phyloP scores from a whole-genome alignment of 148 eudicot species.

The Rhododendron ovatum region DNA sequence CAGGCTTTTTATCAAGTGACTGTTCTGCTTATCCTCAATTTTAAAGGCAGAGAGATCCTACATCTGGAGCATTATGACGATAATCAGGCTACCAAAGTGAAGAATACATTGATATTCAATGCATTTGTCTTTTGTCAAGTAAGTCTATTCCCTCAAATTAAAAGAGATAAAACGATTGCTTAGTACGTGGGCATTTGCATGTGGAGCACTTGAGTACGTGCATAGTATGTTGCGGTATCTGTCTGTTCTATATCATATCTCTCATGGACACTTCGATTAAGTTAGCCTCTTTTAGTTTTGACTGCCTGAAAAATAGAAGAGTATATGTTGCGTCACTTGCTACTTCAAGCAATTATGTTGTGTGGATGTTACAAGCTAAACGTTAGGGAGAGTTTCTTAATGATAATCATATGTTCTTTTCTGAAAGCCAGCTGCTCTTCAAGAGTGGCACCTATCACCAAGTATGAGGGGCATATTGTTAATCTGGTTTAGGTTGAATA shows the following conservation, averaged over 20 bases:
- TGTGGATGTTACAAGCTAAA: background rate
- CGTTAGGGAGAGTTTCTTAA: background rate
- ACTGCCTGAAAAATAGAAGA: background rate
- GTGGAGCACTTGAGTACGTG: background rate
- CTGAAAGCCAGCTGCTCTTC: background rate
- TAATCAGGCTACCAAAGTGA: conserved; percentile 50
- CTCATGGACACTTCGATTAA: background rate
- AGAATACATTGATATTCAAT: conserved; percentile 84
- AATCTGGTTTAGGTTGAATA: background rate
- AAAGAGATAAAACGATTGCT: background rate
- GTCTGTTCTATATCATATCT: background rate
- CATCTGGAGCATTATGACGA: conserved; percentile 28
- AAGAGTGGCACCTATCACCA: background rate
- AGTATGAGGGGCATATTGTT: background rate
- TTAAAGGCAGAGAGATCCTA: conserved; percentile 53
- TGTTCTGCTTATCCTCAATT: conserved; percentile 78
- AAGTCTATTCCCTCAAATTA: conserved; percentile 9
- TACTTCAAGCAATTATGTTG: background rate
- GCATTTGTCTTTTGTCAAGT: conserved; percentile 95
- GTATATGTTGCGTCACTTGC: background rate
- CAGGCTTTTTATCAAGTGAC: conserved; percentile 86
- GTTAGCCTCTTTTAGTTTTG: background rate
- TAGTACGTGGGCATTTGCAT: background rate
- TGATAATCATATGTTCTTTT: background rate
- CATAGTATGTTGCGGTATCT: background rate